Evolutionary conservation across 176 grass and related monocot genomes (phyloP), one percentile per base, ranked within the genome.

Genomic region (Carex myosuroides): DNA sequence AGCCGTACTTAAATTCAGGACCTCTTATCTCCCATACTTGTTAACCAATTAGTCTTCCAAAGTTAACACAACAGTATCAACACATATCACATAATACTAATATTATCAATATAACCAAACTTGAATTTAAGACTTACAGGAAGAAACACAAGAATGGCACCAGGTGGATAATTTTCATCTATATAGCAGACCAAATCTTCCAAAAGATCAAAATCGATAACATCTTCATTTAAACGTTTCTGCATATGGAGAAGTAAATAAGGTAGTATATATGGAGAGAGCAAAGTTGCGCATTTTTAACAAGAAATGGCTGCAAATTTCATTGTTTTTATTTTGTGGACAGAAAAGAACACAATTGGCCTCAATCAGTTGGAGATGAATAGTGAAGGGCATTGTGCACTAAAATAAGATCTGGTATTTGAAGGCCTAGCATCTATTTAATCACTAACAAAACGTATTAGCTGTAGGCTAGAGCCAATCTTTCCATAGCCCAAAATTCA

Each of bases 151-250:
- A 98, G 91, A 90, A 98, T 85, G 68, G 95, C 95, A 35, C 95
- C 95, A 84, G 69, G 41, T 22, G 91, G 92, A 63, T 70, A 94
- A 50, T 90, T 87, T 84, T 93, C 92, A 82, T 98, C 95, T 68
- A 94, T 98, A 87, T 93, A 91, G 89, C 86, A 90, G 90, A 98
- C 91, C 88, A 98, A 93, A 85, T 98, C 95, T 92, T 98, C 95
- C 83, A 98, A 82, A 50, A 94, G 87, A 83, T 98, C 95, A 52
- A 98, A 98, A 92, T 98, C 95, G 69, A 98, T 94, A 53, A 91
- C 89, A 87, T 98, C 95, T 85, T 98, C 95, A 80, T 98, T 94
- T 87, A 98, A 83, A 71, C 60, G 81, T 88, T 87, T 98, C 95
- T 98, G 84, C 81, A 85, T 84, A 58, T 75, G n/a, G 50, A 87